These are phyloP conservation scores for Penicillium sp. DNA, from an alignment of 2,329 filamentous ascomycete genomes.

Conservation along the genomic window DNA sequence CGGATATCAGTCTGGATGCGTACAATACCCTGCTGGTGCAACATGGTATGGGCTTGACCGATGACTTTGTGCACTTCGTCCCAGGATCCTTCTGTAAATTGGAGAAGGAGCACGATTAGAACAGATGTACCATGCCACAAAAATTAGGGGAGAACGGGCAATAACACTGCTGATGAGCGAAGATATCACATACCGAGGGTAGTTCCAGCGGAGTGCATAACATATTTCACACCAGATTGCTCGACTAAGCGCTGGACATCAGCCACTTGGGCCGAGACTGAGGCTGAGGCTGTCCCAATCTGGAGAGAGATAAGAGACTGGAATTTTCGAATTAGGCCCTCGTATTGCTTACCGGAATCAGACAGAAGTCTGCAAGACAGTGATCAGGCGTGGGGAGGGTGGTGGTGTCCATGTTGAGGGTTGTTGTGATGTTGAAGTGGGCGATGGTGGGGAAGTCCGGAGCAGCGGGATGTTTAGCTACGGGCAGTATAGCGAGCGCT, in stretches of 20 bases:
- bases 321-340: conserved; percentile 16
- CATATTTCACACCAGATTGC: conserved; percentile 77
- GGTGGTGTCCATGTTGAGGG: conserved; percentile 26
- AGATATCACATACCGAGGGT: conserved; percentile 71
- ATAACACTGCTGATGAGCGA: background rate
- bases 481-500: background rate
- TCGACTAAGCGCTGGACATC: conserved; percentile 84
- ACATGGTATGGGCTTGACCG: conserved; percentile 79
- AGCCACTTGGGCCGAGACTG: conserved; percentile 81
- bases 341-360: conserved; percentile 68
- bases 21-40: conserved; percentile 76
- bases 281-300: conserved; percentile 78
- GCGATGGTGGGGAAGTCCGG: background rate
- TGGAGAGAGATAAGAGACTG: conserved; percentile 38
- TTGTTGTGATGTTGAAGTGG: conserved; percentile 4
- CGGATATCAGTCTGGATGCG: conserved; percentile 89
- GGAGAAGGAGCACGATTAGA: background rate
- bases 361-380: conserved; percentile 88
- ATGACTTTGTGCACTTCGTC: conserved; percentile 82
- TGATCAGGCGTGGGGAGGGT: conserved; percentile 64
- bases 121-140: too few relatives aligned
- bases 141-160: too few relatives aligned
- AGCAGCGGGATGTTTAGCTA: background rate
- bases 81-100: conserved; percentile 78
- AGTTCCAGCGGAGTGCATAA: conserved; percentile 92